Evolutionary conservation across 495 filamentous ascomycete genomes (phyloP), one percentile per base, ranked within the genome.

Genomic region (Oidiodendron maius): DNA sequence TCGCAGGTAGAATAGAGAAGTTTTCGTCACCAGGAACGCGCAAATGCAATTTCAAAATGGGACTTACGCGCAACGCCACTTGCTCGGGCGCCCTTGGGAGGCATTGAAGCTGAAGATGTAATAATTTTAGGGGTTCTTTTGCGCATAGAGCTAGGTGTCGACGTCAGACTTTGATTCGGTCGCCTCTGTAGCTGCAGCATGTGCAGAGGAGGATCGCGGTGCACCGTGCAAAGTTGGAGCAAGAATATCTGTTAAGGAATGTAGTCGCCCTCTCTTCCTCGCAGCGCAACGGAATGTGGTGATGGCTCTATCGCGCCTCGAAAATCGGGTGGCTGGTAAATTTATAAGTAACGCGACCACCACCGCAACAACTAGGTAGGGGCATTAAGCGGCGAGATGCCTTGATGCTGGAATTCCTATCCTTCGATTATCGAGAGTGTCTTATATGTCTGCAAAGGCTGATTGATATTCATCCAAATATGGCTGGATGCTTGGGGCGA

Each of bases 61-160:
- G 42, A 53, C 51, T 48, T 24, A 55, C 52, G 52, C 16, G 50
- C 41, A 30, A 51, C 21, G 24, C 26, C 51, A 25, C 53, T 44
- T 18, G 23, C 12, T 42, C 26, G 43, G 3, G 44, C 22, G 35
- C 12, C 46, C 42, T 45, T 40, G 41, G 41, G 38, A 4, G 38
- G 38, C 38, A 21, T 40, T 17, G 28, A 24, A 3, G 26, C 26
- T 8, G 16, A 39, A 21, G 13, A 4, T 3, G 44, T 26, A 20
- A 23, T 16, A 12, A 44, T n/a, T n/a, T n/a, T n/a, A n/a, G n/a
- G n/a, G n/a, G n/a, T 40, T 26, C 18, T 34, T 23, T 49, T 52
- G 12, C 48, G 22, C 23, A 36, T 32, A 9, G 53, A 56, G 34
- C 38, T 25, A 12, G 55, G 55, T 18, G 55, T 57, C 9, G 54